Conservation (phyloP, 129 eudicot species). For the Arctium minus region DNA sequence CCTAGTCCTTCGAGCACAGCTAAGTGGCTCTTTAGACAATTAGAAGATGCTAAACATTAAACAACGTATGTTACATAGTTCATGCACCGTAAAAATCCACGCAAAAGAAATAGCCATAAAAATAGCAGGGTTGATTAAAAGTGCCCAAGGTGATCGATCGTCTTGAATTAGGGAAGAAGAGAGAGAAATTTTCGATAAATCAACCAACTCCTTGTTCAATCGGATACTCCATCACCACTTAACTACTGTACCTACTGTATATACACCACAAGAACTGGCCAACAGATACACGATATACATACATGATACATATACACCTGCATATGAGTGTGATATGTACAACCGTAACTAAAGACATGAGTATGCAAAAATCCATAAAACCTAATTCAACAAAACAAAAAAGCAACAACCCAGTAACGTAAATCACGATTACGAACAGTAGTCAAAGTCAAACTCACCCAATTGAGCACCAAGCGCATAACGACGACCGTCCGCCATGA, state of each 20-base stretch:
- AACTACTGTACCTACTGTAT: background rate
- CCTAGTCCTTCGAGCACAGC: constrained; percentile 6
- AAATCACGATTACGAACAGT: background rate
- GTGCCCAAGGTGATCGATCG: background rate
- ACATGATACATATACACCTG: background rate
- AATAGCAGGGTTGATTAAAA: background rate
- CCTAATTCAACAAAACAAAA: constrained; percentile 4
- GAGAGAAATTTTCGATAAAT: background rate
- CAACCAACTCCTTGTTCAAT: constrained; percentile 3
- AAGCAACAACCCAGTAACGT: background rate
- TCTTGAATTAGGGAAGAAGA: background rate
- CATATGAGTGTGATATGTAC: background rate
- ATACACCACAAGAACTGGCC: constrained; percentile 4
- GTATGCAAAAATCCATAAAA: background rate
- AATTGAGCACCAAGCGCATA: constrained; percentile 66
- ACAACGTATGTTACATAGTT: background rate
- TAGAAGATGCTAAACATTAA: background rate
- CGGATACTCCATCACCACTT: constrained; percentile 10
- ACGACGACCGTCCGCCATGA: constrained; percentile 62
- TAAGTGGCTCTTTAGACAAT: background rate
- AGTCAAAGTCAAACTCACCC: constrained; percentile 36
- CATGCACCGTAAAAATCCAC: background rate
- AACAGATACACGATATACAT: background rate
- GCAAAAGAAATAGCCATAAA: background rate
- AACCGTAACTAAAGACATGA: background rate